These are phyloP conservation scores for Bipolaris victoriae DNA, from an alignment of 2,329 filamentous ascomycete genomes.

Conservation along the genomic window DNA sequence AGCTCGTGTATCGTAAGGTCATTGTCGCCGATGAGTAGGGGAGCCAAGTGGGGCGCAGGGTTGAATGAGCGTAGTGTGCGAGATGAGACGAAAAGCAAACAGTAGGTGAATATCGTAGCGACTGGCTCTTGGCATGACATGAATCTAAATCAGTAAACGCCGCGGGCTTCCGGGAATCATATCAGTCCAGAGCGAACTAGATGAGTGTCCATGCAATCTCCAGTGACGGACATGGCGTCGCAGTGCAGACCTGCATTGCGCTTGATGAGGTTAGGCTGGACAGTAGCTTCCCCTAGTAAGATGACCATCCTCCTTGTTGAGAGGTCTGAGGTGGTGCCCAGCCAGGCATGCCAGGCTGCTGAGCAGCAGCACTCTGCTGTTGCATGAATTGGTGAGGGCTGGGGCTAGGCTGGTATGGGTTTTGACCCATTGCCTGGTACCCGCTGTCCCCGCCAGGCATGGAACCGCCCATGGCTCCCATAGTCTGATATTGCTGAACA, in stretches of 20 bases:
- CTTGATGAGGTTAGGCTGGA: neutral
- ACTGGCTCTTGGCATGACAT: constrained; percentile 1
- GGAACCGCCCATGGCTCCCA: constrained; percentile 52
- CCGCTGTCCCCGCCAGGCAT: constrained; percentile 35
- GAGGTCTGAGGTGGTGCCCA: constrained; percentile 55
- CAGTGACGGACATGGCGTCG: neutral
- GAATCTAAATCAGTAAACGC: neutral
- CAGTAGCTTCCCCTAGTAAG: constrained; percentile 31
- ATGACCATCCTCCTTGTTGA: constrained; percentile 49
- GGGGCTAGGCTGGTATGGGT: constrained; percentile 57
- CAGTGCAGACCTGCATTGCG: neutral
- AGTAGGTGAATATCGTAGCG: constrained; percentile 4
- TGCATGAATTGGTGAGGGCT: constrained; percentile 56
- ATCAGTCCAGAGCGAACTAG: neutral
- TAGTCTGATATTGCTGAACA: constrained; percentile 55
- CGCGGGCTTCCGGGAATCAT: neutral
- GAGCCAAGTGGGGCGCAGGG: constrained; percentile 14
- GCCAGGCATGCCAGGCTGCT: constrained; percentile 60
- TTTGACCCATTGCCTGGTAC: constrained; percentile 56
- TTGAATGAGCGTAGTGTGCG: constrained; percentile 34
- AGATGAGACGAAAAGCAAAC: constrained; percentile 29
- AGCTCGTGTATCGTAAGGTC: constrained; percentile 33
- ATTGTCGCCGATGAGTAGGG: constrained; percentile 20
- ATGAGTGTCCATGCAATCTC: neutral
- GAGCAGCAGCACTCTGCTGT: constrained; percentile 50